Conservation (phyloP, 805 yeast species). For the Kregervanrija fluxuum region DNA sequence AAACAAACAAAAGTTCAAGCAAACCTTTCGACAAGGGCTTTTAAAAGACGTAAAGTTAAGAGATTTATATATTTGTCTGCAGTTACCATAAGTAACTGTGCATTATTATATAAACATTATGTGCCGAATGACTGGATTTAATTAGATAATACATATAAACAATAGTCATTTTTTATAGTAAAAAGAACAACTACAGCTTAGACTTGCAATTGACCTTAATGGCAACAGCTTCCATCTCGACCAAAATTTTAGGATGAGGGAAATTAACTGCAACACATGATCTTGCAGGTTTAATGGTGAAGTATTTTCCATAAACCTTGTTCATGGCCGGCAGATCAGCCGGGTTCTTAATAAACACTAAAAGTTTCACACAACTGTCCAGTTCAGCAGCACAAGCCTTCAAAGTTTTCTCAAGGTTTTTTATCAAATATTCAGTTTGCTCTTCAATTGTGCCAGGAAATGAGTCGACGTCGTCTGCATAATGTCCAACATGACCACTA, state of each 20-base stretch:
- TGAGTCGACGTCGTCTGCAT: conserved; percentile 27
- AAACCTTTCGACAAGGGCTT: no score
- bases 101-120: no score
- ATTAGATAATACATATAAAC: no score
- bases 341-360: conserved; percentile 38
- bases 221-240: conserved; percentile 43
- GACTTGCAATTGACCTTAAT: conserved; percentile 16
- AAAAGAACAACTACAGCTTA: conserved; percentile 8
- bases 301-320: conserved; percentile 37
- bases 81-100: no score
- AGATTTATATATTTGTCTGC: no score
- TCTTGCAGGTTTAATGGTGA: conserved; percentile 44
- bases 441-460: conserved; percentile 34
- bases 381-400: conserved; percentile 36
- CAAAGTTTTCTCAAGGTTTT: conserved; percentile 34
- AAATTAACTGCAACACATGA: conserved; percentile 43
- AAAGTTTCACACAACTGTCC: conserved; percentile 39
- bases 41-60: no score
- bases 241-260: conserved; percentile 39
- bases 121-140: no score
- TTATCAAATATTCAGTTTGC: conserved; percentile 38
- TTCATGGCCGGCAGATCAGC: conserved; percentile 37
- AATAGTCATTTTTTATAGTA: no score
- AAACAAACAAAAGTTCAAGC: no score
- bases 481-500: conserved; percentile 15